Base-by-base conservation (phyloP, 2,329 filamentous ascomycete species). In the Microdochium nivale region DNA sequence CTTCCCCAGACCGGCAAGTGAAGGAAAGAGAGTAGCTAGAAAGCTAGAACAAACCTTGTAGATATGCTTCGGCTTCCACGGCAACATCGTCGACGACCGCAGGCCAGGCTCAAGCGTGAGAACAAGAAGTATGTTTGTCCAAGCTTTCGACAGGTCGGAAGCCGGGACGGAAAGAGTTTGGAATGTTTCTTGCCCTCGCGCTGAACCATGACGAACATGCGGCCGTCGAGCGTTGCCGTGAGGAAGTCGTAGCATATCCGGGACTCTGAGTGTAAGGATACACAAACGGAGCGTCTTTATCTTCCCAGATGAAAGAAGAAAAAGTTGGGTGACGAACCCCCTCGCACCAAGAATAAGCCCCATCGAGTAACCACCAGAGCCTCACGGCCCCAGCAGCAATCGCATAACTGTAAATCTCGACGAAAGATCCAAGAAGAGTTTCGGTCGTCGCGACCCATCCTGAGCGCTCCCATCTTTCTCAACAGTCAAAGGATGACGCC, bases 281-380 rank as follows among this genome's bases (percentile, higher is more conserved):
- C 85, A 73, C 80, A 23, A 23, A 16, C 14, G 14, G 9, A 9
- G 3, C 4, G 9, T 13, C 60, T 52, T 74, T 70, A 72, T 71
- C 77, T 78, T 75, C 62, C 69, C 67, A 76, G 76, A 76, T 77
- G 72, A 72, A 75, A 76, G 70, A 71, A 73, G 75, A 70, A 69
- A 65, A 62, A 73, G 71, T 70, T 70, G 64, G 67, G 35, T 52
- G 67, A 64, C 65, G 72, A 69, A 71, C 73, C 87, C 87, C 87
- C 90, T 96, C 90, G 91, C 87, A 81, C 90, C 92, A 87, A 96
- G 90, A 96, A 96, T 97, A 90, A 96, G 92, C 92, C 92, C 92
- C 92, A 95, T 97, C 90, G 91, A 96, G 92, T 97, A 95, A 96
- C 88, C 79, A 44, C 40, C 40, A 44, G 40, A 23, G 16, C n/a